Base-by-base conservation (phyloP, 768 basidiomycete genomes). In the Nevesoporus exiguus region DNA sequence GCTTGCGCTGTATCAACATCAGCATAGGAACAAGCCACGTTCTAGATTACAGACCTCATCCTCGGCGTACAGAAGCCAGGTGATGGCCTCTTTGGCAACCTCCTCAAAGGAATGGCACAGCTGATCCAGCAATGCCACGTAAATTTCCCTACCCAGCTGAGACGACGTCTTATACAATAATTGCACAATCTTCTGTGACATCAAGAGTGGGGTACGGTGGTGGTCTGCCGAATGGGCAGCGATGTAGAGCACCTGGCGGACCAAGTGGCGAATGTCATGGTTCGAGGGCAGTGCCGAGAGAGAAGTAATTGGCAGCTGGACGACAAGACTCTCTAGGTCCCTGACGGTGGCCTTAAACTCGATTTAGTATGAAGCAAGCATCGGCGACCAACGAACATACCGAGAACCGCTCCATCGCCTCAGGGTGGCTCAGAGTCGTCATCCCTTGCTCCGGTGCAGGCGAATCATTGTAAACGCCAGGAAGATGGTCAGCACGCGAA, bases 131-230 rank as follows among this genome's bases (percentile, higher is more conserved):
- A 99, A 76, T 41, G 86, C 83, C 36, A 93, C 94, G 68, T 93
- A 99, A 10, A 97, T 88, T 68, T 99, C 95, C 49, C 96, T 82
- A 0, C 90, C 93, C 52, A 99, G 79, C 60, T 90, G 85, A 3
- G 84, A 84, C 5, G 81, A 78, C 1, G 90, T 90, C 76, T 95
- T 95, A 77, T 94, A 99, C 54, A 99, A 72, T 31, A 94, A 77
- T 68, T 97, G 95, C 5, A 98, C 96, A 51, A 96, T 89, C 74
- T 97, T 96, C 72, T 99, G 96, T 1, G 96, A 94, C 77, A 97
- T 94, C 61, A 85, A 79, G 54, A 98, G 75, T 1, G 94, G 91
- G 3, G 93, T 96, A 48, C 90, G 87, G 52, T 91, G 86, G 58
- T 84, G 84, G 51, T 93, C 90, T 17, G 77, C 72, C 2, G 91